Evolutionary conservation across 2,329 filamentous ascomycete genomes (phyloP), one percentile per base, ranked within the genome.

Genomic region (Corinectria fuckeliana): DNA sequence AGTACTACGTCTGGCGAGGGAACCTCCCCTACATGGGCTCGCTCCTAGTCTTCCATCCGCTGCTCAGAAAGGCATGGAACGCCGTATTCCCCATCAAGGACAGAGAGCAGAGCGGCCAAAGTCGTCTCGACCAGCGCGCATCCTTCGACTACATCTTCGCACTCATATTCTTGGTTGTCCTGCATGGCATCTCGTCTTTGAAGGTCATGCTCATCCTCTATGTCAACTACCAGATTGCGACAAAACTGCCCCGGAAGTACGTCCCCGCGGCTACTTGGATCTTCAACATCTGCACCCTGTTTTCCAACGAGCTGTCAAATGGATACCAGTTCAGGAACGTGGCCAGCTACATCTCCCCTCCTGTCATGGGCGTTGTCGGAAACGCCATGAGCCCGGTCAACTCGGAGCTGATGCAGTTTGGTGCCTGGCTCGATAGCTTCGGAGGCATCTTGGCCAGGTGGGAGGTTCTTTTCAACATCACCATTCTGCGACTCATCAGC

Each of bases 401-500:
- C 16, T 77, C 80, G 7, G 58, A 74, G 2, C 72, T 88, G 36
- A 79, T 85, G 30, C 79, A 81, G 18, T 89, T 89, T 81, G 93
- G 88, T 7, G 79, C 81, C 41, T 91, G 86, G 80, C 79, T 98
- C 14, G 95, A 99, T 76, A 82, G 83, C 51, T 89, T 90, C 65
- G 88, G 92, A 7, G 95, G 95, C 1, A 79, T 99, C n/a, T 88
- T 96, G 73, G 82, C 89, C 0, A 86, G 94, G 59, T 99, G 95
- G 95, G 92, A 98, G 74, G 88, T 99, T n/a, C 83, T 97, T 5
- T 99, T 99, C 83, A 99, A 99, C 72, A 87, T 99, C 62, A 97
- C 94, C 3, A 89, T 98, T 23, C 80, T 99, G 56, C 89, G 95
- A 5, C 82, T 98, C 47, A 93, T 99, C 69, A 97, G 94, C 74